Conservation (phyloP, 768 basidiomycete species). For the Cystobasidiopsis lactophilus region DNA sequence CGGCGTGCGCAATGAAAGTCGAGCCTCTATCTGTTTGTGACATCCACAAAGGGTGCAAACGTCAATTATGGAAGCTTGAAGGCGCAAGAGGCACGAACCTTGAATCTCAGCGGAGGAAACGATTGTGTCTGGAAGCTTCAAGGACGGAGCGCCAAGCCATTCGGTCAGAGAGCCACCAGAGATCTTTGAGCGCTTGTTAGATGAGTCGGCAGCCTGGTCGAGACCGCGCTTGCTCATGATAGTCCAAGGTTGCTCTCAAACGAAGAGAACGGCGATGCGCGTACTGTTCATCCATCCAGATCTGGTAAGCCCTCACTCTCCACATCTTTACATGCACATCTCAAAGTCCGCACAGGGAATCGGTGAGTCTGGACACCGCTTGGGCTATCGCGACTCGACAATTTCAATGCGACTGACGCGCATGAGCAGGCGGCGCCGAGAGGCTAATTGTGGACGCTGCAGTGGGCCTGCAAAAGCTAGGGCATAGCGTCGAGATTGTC, state of each 20-base stretch:
- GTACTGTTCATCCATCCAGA: background rate
- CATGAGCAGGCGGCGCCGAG: constrained; percentile 44
- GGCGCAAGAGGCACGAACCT: background rate
- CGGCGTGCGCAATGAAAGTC: background rate
- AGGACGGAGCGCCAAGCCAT: background rate
- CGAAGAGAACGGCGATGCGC: background rate
- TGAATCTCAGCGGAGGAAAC: background rate
- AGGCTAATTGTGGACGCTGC: constrained; percentile 87
- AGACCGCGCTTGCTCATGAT: background rate
- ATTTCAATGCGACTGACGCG: background rate
- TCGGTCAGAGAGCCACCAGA: background rate
- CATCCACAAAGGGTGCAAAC: background rate
- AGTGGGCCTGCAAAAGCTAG: constrained; percentile 57
- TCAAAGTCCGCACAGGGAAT: background rate
- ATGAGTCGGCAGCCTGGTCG: too few species aligned
- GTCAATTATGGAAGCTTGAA: too few species aligned
- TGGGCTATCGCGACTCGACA: background rate
- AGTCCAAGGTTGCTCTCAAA: background rate
- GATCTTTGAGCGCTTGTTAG: background rate
- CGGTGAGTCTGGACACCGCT: background rate
- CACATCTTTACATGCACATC: background rate
- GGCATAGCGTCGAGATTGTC: constrained; percentile 69
- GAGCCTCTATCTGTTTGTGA: background rate
- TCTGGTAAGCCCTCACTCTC: background rate
- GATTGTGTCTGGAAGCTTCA: background rate